A percentile compares a stretch with the other conserved stretches of the same genome.
These are phyloP conservation scores for Lachancea lanzarotensis DNA, from an alignment of 805 yeast genomes.

Conservation along the genomic window DNA sequence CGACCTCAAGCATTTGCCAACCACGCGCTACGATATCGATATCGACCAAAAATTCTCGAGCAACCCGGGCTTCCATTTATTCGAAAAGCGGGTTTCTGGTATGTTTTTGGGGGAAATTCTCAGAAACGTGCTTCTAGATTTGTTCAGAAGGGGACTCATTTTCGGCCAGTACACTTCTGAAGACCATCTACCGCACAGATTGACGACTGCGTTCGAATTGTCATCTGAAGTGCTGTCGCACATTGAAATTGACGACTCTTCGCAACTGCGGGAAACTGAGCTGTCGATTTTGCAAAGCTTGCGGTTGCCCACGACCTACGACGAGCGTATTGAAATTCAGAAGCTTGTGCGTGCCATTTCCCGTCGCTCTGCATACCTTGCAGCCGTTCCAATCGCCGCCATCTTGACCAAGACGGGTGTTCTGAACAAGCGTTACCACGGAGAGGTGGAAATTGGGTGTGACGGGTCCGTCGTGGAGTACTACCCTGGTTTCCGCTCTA, in stretches of 20 bases:
- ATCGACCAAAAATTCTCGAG: constrained; percentile 65
- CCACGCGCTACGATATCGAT: constrained; percentile 64
- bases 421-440: constrained; percentile 48
- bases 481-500: constrained; percentile 83
- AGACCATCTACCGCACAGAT: constrained; percentile 47
- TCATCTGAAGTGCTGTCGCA: constrained; percentile 80
- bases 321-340: constrained; percentile 72
- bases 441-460: constrained; percentile 85
- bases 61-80: constrained; percentile 82
- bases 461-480: constrained; percentile 93
- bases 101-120: constrained; percentile 90
- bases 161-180: constrained; percentile 46
- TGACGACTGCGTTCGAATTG: constrained; percentile 69
- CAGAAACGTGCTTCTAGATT: constrained; percentile 65
- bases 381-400: constrained; percentile 88
- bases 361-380: constrained; percentile 79
- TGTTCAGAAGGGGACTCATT: constrained; percentile 51
- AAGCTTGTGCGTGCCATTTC: constrained; percentile 71
- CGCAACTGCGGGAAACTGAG: constrained; percentile 64
- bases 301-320: constrained; percentile 60
- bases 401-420: constrained; percentile 61
- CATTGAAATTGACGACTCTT: constrained; percentile 78
- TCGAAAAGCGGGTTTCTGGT: constrained; percentile 88
- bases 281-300: constrained; percentile 58
- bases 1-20: constrained; percentile 65